phyloP scores from a whole-genome alignment of 495 filamentous ascomycete genomes.

The Penicillium argentinense region DNA sequence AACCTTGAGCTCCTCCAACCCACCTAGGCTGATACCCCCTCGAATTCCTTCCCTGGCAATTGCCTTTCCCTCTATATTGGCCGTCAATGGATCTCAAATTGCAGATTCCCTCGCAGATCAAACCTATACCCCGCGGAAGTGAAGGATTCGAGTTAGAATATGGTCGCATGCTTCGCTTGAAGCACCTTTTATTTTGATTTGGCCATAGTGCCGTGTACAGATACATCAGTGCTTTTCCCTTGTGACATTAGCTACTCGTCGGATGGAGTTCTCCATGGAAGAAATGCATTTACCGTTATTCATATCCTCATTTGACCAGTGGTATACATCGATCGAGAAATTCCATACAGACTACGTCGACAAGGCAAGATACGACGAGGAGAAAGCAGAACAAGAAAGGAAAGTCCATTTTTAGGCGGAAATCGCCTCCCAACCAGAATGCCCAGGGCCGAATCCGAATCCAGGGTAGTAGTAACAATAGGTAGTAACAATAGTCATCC shows the following conservation, averaged over 20 bases:
- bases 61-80: not conserved
- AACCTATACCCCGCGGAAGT: slow-evolving; percentile 8
- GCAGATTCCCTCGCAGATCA: too few relatives aligned
- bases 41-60: not conserved
- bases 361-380: too few relatives aligned
- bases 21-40: not conserved
- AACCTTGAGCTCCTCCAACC: slow-evolving; percentile 6
- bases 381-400: slow-evolving; percentile 11
- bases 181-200: slow-evolving; percentile 13
- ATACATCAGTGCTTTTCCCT: slow-evolving; percentile 24
- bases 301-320: slow-evolving; percentile 12
- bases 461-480: not conserved
- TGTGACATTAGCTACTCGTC: slow-evolving; percentile 29
- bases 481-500: not conserved
- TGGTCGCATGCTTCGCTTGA: not conserved
- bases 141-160: not conserved
- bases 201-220: slow-evolving; percentile 28
- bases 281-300: slow-evolving; percentile 15
- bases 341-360: not conserved
- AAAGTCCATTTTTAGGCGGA: slow-evolving; percentile 26
- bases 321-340: too few relatives aligned
- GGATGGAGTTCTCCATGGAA: slow-evolving; percentile 29
- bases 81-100: not conserved
- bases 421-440: slow-evolving; percentile 14
- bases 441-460: slow-evolving; percentile 4